phyloP scores from a whole-genome alignment of 2,329 filamentous ascomycete species.

The Hymenoscyphus fraxineus region DNA sequence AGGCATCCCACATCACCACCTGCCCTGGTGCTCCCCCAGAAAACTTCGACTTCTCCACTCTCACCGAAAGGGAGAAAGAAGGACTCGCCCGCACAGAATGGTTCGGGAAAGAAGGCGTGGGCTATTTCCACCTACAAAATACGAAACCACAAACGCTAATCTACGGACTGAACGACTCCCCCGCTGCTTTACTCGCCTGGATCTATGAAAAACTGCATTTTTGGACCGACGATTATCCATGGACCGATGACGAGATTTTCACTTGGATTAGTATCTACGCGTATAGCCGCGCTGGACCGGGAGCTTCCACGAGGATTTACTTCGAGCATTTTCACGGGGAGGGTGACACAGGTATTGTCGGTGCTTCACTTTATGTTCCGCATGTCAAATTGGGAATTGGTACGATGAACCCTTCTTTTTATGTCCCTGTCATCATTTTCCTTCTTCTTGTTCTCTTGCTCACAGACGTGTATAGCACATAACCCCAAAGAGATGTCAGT shows the following conservation, averaged over 20 bases:
- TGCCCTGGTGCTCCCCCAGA: constrained; percentile 44
- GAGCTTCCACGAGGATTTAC: constrained; percentile 66
- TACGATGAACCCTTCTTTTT: constrained; percentile 5
- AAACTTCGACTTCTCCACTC: constrained; percentile 47
- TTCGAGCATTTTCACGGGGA: constrained; percentile 57
- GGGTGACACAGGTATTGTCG: constrained; percentile 25
- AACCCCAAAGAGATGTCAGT: constrained; percentile 57
- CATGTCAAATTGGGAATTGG: constrained; percentile 46
- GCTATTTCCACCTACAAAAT: constrained; percentile 57
- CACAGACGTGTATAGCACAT: constrained; percentile 34
- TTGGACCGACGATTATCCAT: constrained; percentile 69
- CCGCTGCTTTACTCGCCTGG: constrained; percentile 70
- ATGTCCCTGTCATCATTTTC: neutral
- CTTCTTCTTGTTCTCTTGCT: neutral
- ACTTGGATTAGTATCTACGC: constrained; percentile 73
- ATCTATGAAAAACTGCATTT: constrained; percentile 77
- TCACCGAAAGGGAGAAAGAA: constrained; percentile 43
- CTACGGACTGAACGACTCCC: constrained; percentile 65
- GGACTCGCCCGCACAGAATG: constrained; percentile 47
- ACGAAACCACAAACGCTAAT: constrained; percentile 72
- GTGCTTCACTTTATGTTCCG: constrained; percentile 25
- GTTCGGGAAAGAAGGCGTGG: constrained; percentile 53
- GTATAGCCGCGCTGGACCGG: constrained; percentile 66
- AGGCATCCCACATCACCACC: constrained; percentile 62
- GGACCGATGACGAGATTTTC: constrained; percentile 72